Percentiles rank a stretch among this genome's conserved stretches.
Evolutionary conservation across 2,329 filamentous ascomycete species (phyloP).

Genomic region (Neobulgaria alba): DNA sequence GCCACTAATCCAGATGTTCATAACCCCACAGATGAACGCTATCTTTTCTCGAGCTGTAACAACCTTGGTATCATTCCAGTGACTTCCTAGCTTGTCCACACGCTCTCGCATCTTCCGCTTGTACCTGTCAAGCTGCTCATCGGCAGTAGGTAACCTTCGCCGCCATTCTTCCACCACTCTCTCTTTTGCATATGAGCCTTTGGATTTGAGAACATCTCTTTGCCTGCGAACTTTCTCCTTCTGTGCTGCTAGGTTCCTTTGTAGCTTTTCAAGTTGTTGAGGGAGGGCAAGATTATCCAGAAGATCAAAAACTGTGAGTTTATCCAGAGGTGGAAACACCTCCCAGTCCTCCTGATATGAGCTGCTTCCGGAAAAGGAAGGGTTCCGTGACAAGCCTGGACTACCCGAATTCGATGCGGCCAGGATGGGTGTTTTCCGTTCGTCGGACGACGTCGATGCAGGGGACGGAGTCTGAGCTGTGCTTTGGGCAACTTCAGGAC

Average conservation of each 20-base stretch:
- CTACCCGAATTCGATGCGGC: constrained; percentile 39
- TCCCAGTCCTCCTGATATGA: constrained; percentile 88
- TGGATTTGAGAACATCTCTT: constrained; percentile 68
- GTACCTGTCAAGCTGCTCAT: constrained; percentile 90
- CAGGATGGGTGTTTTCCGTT: constrained; percentile 43
- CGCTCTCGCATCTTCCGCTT: constrained; percentile 76
- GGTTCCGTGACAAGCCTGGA: constrained; percentile 60
- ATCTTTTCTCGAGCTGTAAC: constrained; percentile 90
- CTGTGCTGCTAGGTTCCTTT: constrained; percentile 72
- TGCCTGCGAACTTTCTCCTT: constrained; percentile 79
- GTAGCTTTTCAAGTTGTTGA: constrained; percentile 83
- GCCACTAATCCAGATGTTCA: constrained; percentile 96
- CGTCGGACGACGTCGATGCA: constrained; percentile 39
- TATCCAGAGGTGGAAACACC: constrained; percentile 77
- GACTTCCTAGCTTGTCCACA: constrained; percentile 76
- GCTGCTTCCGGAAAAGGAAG: constrained; percentile 75
- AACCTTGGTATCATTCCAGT: constrained; percentile 83
- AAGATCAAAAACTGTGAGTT: constrained; percentile 83
- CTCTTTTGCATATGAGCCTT: constrained; percentile 70
- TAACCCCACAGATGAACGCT: constrained; percentile 89
- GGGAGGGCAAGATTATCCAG: constrained; percentile 89
- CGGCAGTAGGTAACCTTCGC: constrained; percentile 73
- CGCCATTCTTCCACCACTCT: constrained; percentile 91
- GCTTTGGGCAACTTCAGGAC: constrained; percentile 16
- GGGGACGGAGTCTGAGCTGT: constrained; percentile 29